phyloP scores from a whole-genome alignment of 768 basidiomycete species.

The Lactarius sanguifluus region DNA sequence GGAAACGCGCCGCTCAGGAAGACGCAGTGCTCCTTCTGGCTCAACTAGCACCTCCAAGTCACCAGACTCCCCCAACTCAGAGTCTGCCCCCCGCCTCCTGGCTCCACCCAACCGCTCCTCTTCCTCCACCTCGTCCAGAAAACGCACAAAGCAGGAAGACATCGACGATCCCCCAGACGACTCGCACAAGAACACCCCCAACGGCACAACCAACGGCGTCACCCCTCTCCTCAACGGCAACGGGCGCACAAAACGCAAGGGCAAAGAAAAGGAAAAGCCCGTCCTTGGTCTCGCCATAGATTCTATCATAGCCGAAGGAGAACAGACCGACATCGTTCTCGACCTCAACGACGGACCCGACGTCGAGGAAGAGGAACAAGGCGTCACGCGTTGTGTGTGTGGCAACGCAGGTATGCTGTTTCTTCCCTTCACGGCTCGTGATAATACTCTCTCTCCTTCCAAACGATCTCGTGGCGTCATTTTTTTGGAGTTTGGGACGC shows the following conservation, averaged over 20 bases:
- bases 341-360: slow-evolving; percentile 39
- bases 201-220: slow-evolving; percentile 34
- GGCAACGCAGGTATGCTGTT: slow-evolving; percentile 66
- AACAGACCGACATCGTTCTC: slow-evolving; percentile 34
- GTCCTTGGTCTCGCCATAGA: slow-evolving; percentile 33
- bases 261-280: slow-evolving; percentile 58
- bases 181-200: slow-evolving; percentile 44
- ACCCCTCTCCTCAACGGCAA: slow-evolving; percentile 35
- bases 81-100: slow-evolving; percentile 38
- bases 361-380: slow-evolving; percentile 56
- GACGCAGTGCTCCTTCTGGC: slow-evolving; percentile 66
- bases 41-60: slow-evolving; percentile 72
- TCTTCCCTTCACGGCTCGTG: slow-evolving; percentile 22
- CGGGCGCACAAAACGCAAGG: slow-evolving; percentile 59
- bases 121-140: slow-evolving; percentile 36
- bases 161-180: slow-evolving; percentile 61
- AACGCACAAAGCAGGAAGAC: slow-evolving; percentile 74
- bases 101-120: slow-evolving; percentile 33
- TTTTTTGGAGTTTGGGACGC: slow-evolving; percentile 15
- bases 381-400: slow-evolving; percentile 82
- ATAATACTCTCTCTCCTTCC: slow-evolving; percentile 3
- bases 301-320: slow-evolving; percentile 33
- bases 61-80: slow-evolving; percentile 63
- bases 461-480: neutral
- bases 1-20: slow-evolving; percentile 75